Percentiles rank a stretch among this genome's conserved stretches.
These are phyloP conservation scores for Ordospora pajunii DNA, from an alignment of 371 early-diverging fungal genomes.

Conservation along the genomic window DNA sequence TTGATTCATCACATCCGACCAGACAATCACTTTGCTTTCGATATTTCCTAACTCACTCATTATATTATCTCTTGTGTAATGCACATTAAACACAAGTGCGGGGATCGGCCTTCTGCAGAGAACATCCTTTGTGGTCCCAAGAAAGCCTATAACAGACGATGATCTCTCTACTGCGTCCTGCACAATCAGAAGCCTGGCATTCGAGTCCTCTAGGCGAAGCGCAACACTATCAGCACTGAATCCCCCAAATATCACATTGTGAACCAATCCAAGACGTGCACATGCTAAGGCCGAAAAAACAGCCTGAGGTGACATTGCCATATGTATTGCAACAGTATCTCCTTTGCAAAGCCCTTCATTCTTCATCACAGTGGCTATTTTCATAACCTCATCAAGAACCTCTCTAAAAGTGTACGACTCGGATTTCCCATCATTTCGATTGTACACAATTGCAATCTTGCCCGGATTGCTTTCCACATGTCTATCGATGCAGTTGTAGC, in stretches of 20 bases:
- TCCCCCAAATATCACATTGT: constrained; percentile 85
- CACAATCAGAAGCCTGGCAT: constrained; percentile 79
- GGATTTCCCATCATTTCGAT: constrained; percentile 74
- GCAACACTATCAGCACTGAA: constrained; percentile 75
- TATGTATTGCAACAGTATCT: constrained; percentile 79
- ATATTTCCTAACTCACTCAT: not conserved
- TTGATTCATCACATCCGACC: constrained; percentile 18
- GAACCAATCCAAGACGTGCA: constrained; percentile 77
- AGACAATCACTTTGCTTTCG: not conserved
- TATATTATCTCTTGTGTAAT: not conserved
- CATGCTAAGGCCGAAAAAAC: constrained; percentile 79
- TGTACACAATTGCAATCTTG: constrained; percentile 75
- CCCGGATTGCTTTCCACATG: constrained; percentile 65
- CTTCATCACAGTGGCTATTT: constrained; percentile 70
- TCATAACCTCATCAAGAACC: constrained; percentile 69
- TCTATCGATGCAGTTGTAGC: constrained; percentile 89
- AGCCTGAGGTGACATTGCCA: constrained; percentile 90
- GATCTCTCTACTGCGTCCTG: constrained; percentile 78
- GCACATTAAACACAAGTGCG: constrained; percentile 71
- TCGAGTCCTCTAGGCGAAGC: constrained; percentile 82
- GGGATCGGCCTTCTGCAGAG: constrained; percentile 62
- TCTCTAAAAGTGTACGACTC: constrained; percentile 71
- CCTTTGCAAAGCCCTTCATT: constrained; percentile 70
- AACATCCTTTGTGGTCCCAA: constrained; percentile 71
- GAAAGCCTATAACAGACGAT: constrained; percentile 73